Base-by-base conservation (phyloP, 257 asterid genomes). In the Salvia rosmarinus region DNA sequence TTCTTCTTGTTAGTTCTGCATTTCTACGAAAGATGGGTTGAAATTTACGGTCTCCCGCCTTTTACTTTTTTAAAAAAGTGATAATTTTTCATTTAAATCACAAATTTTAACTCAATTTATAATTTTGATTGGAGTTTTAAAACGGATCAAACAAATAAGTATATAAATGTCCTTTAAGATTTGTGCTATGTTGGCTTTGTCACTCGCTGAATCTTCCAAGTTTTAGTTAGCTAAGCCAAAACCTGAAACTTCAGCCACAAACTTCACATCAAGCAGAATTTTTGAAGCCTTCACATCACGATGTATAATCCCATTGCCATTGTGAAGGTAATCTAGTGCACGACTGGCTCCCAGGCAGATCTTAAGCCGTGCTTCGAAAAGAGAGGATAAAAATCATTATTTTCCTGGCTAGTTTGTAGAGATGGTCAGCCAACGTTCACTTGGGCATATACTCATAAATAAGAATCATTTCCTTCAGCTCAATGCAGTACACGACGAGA, bases 161-260 rank as follows among this genome's bases (percentile, higher is more conserved):
- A 79, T 88, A 88, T 20, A 91, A 89, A 82, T 17, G 95, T 85
- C 91, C 95, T 70, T 85, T 85, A 16, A 85, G 77, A 82, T 81
- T 72, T 7, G 89, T 80, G 71, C 87, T 70, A 25, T 25, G 2
- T 25, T 25, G 30, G 30, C 30, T 25, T 56, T 73, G 74, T 19
- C 77, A 72, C 47, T 80, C 84, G 13, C 81, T 77, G 21, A 72
- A 52, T 51, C 55, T 72, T 58, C 70, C 79, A 67, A 54, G 79
- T 75, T 85, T n/a, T n/a, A n/a, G n/a, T n/a, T 85, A 39, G 91
- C 87, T 76, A 88, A 73, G 52, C 95, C 95, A 43, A 88, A 85
- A 76, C 85, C 95, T 3, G 91, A 82, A 73, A 88, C 85, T 82
- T 85, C 84, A n/a, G 91, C 86, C 57, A 72, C 86, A 81, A 80